Conservation (phyloP, 108 stramenopile genomes). For the Cyclotella choctawhatcheeana region DNA sequence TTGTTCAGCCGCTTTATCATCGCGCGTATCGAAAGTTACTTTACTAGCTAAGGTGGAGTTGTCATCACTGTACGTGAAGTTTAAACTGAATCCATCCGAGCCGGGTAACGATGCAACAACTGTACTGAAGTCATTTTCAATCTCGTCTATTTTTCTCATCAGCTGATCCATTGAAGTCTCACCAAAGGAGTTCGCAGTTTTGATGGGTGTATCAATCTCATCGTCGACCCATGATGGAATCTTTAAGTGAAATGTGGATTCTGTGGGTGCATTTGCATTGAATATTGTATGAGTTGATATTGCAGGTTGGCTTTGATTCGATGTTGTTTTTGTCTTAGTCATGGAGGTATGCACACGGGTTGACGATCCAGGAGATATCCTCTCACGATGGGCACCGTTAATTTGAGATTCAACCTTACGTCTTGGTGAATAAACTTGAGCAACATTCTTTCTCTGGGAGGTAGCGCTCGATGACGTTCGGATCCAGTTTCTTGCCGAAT, state of each 20-base stretch:
- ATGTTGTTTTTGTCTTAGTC: background rate
- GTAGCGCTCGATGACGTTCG: too few species aligned
- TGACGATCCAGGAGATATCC: background rate
- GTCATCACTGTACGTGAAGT: constrained; percentile 16
- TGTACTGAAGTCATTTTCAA: constrained; percentile 51
- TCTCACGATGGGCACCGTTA: too few species aligned
- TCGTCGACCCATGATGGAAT: constrained; percentile 48
- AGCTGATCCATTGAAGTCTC: constrained; percentile 45
- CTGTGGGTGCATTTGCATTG: background rate
- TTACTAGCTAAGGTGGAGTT: constrained; percentile 23
- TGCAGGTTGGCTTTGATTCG: background rate
- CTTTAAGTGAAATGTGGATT: constrained; percentile 5
- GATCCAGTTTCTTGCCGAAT: too few species aligned
- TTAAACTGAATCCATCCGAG: constrained; percentile 29
- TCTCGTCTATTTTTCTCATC: constrained; percentile 47
- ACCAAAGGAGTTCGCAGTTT: constrained; percentile 29
- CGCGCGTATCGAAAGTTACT: constrained; percentile 4
- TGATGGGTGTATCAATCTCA: constrained; percentile 37
- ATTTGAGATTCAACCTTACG: too few species aligned
- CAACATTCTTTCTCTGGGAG: background rate
- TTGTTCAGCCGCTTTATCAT: background rate
- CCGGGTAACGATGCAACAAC: constrained; percentile 43
- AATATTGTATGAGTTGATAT: background rate
- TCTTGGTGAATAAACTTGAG: background rate
- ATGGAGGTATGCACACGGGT: constrained; percentile 7